Evolutionary conservation across 2,329 filamentous ascomycete genomes (phyloP), one percentile per base, ranked within the genome.

Genomic region (Biscogniauxia marginata): DNA sequence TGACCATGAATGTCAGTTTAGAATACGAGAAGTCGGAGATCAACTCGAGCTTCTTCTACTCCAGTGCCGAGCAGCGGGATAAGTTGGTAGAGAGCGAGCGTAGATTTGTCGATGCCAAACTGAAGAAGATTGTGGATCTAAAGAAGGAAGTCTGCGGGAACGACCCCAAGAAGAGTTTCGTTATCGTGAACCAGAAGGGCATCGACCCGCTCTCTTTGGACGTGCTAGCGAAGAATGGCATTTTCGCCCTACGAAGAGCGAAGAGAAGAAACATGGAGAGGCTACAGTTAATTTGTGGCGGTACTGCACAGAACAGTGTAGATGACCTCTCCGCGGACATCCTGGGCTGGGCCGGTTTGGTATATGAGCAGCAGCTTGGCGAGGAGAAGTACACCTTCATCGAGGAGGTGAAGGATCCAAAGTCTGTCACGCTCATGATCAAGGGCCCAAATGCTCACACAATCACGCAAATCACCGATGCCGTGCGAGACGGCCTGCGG

Each of bases 1-100:
- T 99, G 59, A 96, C 91, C 22, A 81, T 99, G 69, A 99, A 99
- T 71, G 93, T 99, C 73, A 96, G 91, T 74, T 79, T 99, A 60
- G 95, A 99, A 74, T 99, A 99, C 74, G 95, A 99, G 77, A 99
- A 99, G 82, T 93, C 93, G 0, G 95, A 99, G 77, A 96, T 99
- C 75, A 99, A 99, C 84, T 97, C 93, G 44, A 87, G 93, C 51
- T 99, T 99, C 82, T 99, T 96, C 83, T 99, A 99, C 79, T 96
- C 90, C 34, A 96, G 88, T 71, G 95, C 95, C 23, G 93, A 97
- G 64, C 95, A 99, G 79, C 86, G 95, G 64, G 95, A 98, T 70
- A 99, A 98, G 82, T 85, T 99, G 44, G 95, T 99, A 9, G 95
- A 98, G 79, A 96, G 91, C 70, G 95, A 99, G 79, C 89, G 95